These are phyloP conservation scores for Neopestalotiopsis sp. DNA, from an alignment of 2,329 filamentous ascomycete species.

Conservation along the genomic window DNA sequence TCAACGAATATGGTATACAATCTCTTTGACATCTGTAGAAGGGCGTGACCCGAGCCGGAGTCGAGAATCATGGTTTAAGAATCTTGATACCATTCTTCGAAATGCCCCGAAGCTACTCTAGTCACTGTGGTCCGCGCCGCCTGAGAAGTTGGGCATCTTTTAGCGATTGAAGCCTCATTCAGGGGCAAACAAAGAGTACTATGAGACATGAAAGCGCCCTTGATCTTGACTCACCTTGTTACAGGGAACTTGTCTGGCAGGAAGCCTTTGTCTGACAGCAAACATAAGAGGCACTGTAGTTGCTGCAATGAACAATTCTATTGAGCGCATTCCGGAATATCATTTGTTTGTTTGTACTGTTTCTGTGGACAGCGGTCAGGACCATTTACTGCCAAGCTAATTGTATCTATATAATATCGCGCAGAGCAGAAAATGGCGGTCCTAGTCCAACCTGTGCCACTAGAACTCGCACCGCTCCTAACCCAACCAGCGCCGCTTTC, in stretches of 20 bases:
- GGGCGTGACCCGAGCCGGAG: no score
- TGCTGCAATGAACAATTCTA: background rate
- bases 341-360: background rate
- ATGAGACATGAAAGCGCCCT: background rate
- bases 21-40: no score
- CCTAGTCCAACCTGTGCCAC: background rate
- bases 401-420: background rate
- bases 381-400: background rate
- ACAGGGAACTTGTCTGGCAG: background rate
- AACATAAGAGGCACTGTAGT: background rate
- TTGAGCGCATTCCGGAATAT: background rate
- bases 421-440: background rate
- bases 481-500: background rate
- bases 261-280: background rate
- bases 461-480: background rate
- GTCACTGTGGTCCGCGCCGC: no score
- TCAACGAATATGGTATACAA: no score
- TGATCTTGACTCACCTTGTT: background rate
- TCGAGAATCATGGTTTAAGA: no score
- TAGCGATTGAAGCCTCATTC: background rate
- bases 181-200: background rate
- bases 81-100: no score
- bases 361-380: background rate
- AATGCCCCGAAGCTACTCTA: no score
- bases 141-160: no score